Evolutionary conservation across 305 asterid species (phyloP), one percentile per base, ranked within the genome.

Genomic region (Vinca major): DNA sequence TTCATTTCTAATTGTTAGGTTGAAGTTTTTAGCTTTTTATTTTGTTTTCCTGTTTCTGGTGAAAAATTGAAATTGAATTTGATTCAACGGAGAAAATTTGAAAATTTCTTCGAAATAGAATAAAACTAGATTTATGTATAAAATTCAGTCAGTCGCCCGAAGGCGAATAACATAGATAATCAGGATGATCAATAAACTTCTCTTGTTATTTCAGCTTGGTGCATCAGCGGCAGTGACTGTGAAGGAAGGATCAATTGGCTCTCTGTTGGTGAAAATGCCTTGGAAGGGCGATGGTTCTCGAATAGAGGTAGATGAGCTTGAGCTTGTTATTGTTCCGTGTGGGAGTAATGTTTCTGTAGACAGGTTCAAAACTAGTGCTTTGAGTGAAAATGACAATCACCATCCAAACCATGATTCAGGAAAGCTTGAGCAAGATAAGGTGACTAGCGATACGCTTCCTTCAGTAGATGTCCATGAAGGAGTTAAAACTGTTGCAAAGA

Each of bases 201-300:
- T 26, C 12, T 66, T 68, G 60, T 63, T 2, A 45, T 81, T 82
- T 56, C 96, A 94, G 99, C 79, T 94, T 70, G 93, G 89, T 70
- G 78, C 89, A 20, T 53, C 67, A 20, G 68, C 95, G 68, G 60
- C 86, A 49, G 71, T 89, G 33, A 68, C 79, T 50, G 85, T 94
- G 79, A 90, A 86, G 80, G 99, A 94, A 81, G 99, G 99, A 51
- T 91, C 98, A 26, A 82, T 94, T 65, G 98, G 99, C 53, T 91
- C 96, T 39, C 74, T 94, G 64, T 78, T 73, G 73, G 83, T 89
- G 56, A 88, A 85, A 63, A 86, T 94, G 93, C 98, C 97, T 65
- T 89, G 99, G 99, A 88, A 87, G 75, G 90, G 86, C 3, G 93
- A 88, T 69, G 98, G 97, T 13, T 91, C 95, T 68, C 77, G 82